Conservation (phyloP, 306 rosid species). For the Ochetophila trinervis region DNA sequence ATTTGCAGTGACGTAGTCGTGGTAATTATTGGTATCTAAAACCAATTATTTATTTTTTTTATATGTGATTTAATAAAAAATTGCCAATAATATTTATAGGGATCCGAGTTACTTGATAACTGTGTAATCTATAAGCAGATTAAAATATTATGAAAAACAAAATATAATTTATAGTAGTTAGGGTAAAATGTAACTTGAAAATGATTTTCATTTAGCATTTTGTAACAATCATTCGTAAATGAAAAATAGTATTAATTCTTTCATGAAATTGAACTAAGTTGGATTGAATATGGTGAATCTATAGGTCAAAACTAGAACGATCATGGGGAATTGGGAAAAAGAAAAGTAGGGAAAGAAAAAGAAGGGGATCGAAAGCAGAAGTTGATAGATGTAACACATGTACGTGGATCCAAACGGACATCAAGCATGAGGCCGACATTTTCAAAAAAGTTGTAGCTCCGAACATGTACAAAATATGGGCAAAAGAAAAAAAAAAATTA, state of each 20-base stretch:
- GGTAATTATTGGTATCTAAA: background rate
- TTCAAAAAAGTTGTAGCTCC: constrained; percentile 1
- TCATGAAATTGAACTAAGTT: background rate
- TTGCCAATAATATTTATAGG: constrained; percentile 8
- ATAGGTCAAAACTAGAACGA: constrained; percentile 33
- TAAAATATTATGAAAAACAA: too few species aligned
- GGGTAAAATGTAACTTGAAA: background rate
- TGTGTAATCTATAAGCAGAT: too few species aligned
- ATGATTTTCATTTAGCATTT: background rate
- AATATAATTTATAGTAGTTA: too few species aligned
- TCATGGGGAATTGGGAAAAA: constrained; percentile 11
- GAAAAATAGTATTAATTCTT: background rate
- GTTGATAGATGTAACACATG: background rate
- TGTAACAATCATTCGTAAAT: too few species aligned
- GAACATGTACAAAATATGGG: constrained; percentile 19
- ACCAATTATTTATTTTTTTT: background rate
- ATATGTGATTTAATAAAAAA: background rate
- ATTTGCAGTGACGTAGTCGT: background rate
- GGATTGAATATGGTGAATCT: constrained; percentile 23
- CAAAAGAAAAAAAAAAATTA: constrained; percentile 7
- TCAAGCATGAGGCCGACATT: constrained; percentile 25
- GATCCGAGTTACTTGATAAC: too few species aligned
- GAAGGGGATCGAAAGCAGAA: background rate
- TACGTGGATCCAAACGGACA: background rate
- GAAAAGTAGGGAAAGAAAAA: constrained; percentile 1